Evolutionary conservation across 805 yeast species (phyloP), one percentile per base, ranked within the genome.

Genomic region (Starmerella bombicola): DNA sequence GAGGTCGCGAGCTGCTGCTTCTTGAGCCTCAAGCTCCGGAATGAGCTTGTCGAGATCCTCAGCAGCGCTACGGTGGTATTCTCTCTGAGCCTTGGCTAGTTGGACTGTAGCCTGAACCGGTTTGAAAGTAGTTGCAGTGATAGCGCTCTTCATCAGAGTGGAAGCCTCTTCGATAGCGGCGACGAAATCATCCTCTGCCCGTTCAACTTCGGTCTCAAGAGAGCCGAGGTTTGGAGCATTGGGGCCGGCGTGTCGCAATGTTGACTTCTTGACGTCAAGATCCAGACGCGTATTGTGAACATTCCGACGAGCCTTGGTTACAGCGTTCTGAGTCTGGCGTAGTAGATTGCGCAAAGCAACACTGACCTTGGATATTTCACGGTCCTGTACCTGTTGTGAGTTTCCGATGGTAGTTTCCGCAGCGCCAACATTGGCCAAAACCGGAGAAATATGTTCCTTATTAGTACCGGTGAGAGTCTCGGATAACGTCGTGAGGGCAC

Each of bases 131-230:
- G 85, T 75, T 41, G 76, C 68, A 42, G 77, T 76, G 50, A 83
- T 71, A 22, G 80, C 86, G 56, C 78, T 76, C 64, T 78, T 82
- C 86, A 83, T 78, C 45, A 79, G 74, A 30, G 76, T 66, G 40
- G 82, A 83, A 30, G 93, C 91, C 55, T 80, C 91, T 63, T 83
- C 94, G 26, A 84, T 84, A 19, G 86, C 79, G 51, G 80, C 82
- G 35, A 91, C 93, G 59, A 83, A 83, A 55, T 53, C 86, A 55
- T 83, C 95, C 64, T 83, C 95, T 38, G 83, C 76, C 46, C 77
- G 73, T 61, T 83, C 93, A 71, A 83, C 77, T 48, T 75, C 72
- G 37, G 77, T 80, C 54, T 86, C 69, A 45, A 79, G 70, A 37
- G 76, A 76, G 15, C 86, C 83, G 56, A 78, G 79, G 61, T 76